Conservation (phyloP, 2,329 filamentous ascomycete genomes). For the Beauveria pseudobassiana region DNA sequence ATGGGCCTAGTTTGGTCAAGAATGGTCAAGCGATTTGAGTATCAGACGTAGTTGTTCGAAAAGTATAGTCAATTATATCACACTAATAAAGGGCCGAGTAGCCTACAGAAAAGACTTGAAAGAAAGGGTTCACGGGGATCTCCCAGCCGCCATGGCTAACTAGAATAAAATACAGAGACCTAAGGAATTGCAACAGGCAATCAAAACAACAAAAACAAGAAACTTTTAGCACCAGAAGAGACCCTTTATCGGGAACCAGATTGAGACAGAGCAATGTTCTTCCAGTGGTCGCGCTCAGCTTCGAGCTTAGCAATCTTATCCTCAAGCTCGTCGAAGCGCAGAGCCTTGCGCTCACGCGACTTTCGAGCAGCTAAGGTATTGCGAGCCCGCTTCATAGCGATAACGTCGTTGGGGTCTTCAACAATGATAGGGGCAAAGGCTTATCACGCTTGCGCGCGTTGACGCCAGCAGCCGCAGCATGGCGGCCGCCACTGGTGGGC, state of each 20-base stretch:
- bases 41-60: neutral
- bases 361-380: conserved; percentile 93
- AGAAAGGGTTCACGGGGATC: neutral
- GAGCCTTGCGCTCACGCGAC: conserved; percentile 79
- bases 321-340: conserved; percentile 68
- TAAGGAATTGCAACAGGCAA: neutral
- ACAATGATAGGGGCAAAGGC: conserved; percentile 72
- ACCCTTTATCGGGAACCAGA: conserved; percentile 24
- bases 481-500: conserved; percentile 42
- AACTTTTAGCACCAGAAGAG: conserved; percentile 14
- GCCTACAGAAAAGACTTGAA: neutral
- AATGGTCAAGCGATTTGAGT: no score
- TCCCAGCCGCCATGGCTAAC: conserved; percentile 11
- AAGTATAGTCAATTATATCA: conserved; percentile 5
- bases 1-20: no score
- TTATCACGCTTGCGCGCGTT: conserved; percentile 70
- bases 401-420: conserved; percentile 62
- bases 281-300: conserved; percentile 60
- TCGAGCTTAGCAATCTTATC: conserved; percentile 62
- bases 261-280: conserved; percentile 43
- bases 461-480: conserved; percentile 64
- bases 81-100: neutral
- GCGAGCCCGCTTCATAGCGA: conserved; percentile 87
- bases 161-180: neutral
- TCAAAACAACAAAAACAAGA: conserved; percentile 15